Conservation (phyloP, 179 eudicot genomes). For the Spinacia oleracea region DNA sequence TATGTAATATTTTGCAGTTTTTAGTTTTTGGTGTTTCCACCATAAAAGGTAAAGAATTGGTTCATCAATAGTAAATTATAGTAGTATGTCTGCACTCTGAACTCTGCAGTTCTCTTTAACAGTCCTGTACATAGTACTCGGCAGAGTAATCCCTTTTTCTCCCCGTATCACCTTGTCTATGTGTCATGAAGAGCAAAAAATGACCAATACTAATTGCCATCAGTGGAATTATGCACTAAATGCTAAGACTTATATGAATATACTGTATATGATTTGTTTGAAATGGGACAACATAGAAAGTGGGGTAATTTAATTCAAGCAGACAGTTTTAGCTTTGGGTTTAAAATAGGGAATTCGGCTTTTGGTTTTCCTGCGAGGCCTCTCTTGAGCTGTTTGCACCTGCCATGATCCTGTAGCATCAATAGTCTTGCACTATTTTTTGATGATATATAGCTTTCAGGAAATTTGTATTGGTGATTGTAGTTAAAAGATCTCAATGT, state of each 20-base stretch:
- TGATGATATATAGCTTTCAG: background rate
- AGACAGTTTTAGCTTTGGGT: too few relatives aligned
- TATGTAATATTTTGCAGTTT: background rate
- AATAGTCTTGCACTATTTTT: background rate
- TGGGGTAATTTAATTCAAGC: background rate
- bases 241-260: background rate
- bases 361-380: background rate
- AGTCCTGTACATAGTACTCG: too few relatives aligned
- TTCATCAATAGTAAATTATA: too few relatives aligned
- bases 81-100: too few relatives aligned
- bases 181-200: too few relatives aligned
- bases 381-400: background rate
- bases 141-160: too few relatives aligned
- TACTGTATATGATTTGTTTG: background rate
- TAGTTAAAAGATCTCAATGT: background rate
- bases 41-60: too few relatives aligned
- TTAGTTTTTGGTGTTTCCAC: too few relatives aligned
- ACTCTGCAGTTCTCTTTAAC: too few relatives aligned
- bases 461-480: background rate
- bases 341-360: background rate
- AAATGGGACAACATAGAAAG: background rate
- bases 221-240: background rate
- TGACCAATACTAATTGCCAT: too few relatives aligned
- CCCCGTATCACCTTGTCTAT: too few relatives aligned
- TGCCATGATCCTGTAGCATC: background rate